Evolutionary conservation across 345 rosid species (phyloP).

Genomic region (Hibiscus trionum): DNA sequence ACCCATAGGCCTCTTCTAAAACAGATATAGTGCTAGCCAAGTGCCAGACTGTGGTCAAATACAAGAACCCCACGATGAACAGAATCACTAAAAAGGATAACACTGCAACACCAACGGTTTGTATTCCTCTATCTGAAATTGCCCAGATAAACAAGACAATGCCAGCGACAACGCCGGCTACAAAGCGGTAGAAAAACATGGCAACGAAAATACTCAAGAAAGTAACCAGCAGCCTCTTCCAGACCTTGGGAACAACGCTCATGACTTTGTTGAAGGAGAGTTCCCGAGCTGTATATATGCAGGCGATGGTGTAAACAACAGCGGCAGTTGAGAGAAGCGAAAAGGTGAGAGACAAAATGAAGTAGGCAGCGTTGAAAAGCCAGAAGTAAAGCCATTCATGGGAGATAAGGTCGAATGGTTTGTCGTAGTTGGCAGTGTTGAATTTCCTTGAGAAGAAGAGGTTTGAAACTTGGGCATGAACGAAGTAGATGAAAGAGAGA

Average conservation of each 20-base stretch:
- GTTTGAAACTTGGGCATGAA: no score
- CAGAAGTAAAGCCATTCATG: conserved; percentile 18
- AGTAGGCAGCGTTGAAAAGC: conserved; percentile 26
- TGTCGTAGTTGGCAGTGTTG: conserved; percentile 17
- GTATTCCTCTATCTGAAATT: no score
- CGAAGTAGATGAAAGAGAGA: no score
- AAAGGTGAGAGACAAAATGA: conserved; percentile 22
- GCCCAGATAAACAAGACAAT: no score
- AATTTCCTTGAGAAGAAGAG: no score
- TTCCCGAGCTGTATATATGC: conserved; percentile 29
- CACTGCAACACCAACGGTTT: no score
- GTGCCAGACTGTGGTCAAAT: conserved; percentile 35
- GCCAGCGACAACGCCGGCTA: no score
- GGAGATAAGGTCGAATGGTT: conserved; percentile 21
- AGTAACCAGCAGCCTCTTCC: conserved; percentile 45
- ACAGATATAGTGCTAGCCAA: conserved; percentile 43
- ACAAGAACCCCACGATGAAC: conserved; percentile 25
- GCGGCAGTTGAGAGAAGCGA: conserved; percentile 49
- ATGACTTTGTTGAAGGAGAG: conserved; percentile 31
- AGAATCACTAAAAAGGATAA: neutral
- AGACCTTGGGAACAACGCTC: conserved; percentile 42
- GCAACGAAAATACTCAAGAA: conserved; percentile 25
- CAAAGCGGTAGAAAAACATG: conserved; percentile 12
- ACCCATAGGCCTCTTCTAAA: conserved; percentile 35
- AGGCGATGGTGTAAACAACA: conserved; percentile 46